phyloP scores from a whole-genome alignment of 352 stramenopile species.

The Phytophthora europaea region DNA sequence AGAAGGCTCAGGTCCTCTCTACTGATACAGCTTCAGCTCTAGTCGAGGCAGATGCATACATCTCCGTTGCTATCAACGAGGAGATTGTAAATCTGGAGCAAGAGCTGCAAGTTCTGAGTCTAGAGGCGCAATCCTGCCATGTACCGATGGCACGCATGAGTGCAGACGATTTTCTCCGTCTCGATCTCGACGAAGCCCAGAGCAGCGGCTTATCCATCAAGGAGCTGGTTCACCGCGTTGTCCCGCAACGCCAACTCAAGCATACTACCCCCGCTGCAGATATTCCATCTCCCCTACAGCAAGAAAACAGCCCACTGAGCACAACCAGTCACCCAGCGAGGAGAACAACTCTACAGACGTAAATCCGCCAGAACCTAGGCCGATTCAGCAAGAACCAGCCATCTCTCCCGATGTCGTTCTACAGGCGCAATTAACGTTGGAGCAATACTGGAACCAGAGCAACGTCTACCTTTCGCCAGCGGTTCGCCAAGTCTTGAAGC shows the following conservation, averaged over 20 bases:
- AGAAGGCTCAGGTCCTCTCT: slow-evolving; percentile 23
- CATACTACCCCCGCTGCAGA: not conserved
- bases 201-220: slow-evolving; percentile 12
- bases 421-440: slow-evolving; percentile 21
- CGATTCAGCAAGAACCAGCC: not conserved
- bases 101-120: slow-evolving; percentile 7
- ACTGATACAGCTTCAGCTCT: not conserved
- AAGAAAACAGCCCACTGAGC: not conserved
- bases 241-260: not conserved
- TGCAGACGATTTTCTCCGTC: slow-evolving; percentile 5
- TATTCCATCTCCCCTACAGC: not conserved
- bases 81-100: slow-evolving; percentile 8
- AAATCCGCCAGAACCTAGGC: not conserved
- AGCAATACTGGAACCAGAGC: slow-evolving; percentile 32
- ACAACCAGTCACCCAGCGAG: not conserved
- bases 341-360: not conserved
- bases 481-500: slow-evolving; percentile 23
- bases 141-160: slow-evolving; percentile 4
- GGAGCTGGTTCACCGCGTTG: slow-evolving; percentile 24
- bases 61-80: slow-evolving; percentile 4
- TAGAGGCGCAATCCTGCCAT: slow-evolving; percentile 1
- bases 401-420: slow-evolving; percentile 13
- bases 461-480: slow-evolving; percentile 10
- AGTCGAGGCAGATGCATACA: not conserved
- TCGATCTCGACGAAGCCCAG: not conserved